These are phyloP conservation scores for Coelastrella sp. DNA, from an alignment of 139 green algal genomes.

Conservation along the genomic window DNA sequence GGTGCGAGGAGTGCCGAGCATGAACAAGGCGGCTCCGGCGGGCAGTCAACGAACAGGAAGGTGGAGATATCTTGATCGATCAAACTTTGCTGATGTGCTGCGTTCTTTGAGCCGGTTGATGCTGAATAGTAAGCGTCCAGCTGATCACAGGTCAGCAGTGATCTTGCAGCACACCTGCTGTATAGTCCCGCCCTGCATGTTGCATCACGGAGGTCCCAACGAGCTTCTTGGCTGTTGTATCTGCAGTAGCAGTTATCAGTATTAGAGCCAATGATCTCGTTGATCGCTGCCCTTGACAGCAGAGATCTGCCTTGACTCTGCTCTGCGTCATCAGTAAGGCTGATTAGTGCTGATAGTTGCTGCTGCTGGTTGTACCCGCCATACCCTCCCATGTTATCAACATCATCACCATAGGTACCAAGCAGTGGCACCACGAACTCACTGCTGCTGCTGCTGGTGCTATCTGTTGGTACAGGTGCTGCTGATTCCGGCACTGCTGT, in stretches of 20 bases:
- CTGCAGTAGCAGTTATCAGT: constrained; percentile 33
- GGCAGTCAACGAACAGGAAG: constrained; percentile 40
- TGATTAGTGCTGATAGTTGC: neutral
- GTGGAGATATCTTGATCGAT: neutral
- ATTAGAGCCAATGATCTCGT: too few species aligned
- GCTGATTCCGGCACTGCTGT: neutral
- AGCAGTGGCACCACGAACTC: neutral
- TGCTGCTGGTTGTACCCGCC: neutral
- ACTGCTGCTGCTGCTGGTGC: constrained; percentile 2
- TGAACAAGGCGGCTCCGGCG: constrained; percentile 17
- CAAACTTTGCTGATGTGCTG: neutral
- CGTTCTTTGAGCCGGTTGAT: too few species aligned
- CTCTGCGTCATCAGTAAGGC: neutral
- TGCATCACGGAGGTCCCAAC: constrained; percentile 14
- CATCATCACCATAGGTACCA: constrained; percentile 1
- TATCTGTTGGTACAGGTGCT: neutral
- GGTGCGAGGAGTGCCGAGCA: neutral
- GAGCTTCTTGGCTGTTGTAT: neutral
- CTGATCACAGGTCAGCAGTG: constrained; percentile 20
- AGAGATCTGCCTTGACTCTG: too few species aligned
- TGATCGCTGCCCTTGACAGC: too few species aligned
- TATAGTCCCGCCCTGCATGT: constrained; percentile 7
- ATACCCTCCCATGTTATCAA: neutral
- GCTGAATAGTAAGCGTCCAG: constrained; percentile 23
- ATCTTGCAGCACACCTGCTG: neutral